Percentiles rank a stretch among this genome's conserved stretches.
Conservation (phyloP, 768 basidiomycete genomes). For the Lactarius psammicola region DNA sequence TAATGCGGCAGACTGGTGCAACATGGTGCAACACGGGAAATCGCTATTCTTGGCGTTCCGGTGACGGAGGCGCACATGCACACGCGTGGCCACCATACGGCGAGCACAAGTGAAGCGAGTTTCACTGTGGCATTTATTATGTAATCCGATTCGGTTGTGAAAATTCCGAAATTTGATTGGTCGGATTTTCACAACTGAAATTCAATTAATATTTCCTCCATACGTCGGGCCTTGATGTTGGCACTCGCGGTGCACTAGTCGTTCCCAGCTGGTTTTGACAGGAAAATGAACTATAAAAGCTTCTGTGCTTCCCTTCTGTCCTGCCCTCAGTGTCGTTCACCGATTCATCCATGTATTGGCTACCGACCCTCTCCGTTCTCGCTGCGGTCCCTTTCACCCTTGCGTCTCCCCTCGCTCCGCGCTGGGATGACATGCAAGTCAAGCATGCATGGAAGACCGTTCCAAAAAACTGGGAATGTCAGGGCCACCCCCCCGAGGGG, state of each 20-base stretch:
- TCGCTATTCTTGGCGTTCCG: not conserved
- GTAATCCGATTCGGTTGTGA: not conserved
- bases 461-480: conserved; percentile 17
- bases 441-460: conserved; percentile 22
- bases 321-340: not conserved
- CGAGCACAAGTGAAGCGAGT: not conserved
- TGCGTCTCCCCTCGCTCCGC: conserved; percentile 5
- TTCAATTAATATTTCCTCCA: too few relatives aligned
- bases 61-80: not conserved
- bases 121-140: not conserved
- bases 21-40: not conserved
- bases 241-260: not conserved
- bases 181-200: not conserved
- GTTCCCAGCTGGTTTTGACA: not conserved
- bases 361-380: conserved; percentile 11
- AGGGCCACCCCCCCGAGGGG: conserved; percentile 9
- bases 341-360: conserved; percentile 2
- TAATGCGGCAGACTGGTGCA: not conserved
- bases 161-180: not conserved
- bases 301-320: not conserved
- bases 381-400: conserved; percentile 5
- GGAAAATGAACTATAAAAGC: not conserved
- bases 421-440: conserved; percentile 23
- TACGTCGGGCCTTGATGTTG: not conserved
- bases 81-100: not conserved